A percentile compares a stretch with the other conserved stretches of the same genome.
Conservation (phyloP, 768 basidiomycete species). For the Phylloporus sp. region DNA sequence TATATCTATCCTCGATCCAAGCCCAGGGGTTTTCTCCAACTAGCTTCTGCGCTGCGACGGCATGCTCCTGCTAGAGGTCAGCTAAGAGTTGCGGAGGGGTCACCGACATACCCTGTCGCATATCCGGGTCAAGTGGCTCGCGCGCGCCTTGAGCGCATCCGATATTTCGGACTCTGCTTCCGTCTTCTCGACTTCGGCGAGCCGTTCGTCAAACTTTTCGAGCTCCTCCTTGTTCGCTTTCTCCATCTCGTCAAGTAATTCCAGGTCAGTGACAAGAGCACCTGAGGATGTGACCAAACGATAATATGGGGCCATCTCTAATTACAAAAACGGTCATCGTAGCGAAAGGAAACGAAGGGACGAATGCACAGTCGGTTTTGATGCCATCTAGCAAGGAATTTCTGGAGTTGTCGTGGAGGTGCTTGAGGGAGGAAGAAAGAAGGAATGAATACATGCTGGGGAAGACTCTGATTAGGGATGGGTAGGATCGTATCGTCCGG, state of each 20-base stretch:
- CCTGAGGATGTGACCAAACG: conserved; percentile 48
- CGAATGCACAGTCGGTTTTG: conserved; percentile 66
- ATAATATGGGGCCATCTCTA: conserved; percentile 91
- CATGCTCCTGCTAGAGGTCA: conserved; percentile 53
- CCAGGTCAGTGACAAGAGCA: conserved; percentile 39
- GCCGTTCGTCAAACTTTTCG: conserved; percentile 64
- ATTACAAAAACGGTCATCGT: neutral
- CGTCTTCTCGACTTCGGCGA: conserved; percentile 83
- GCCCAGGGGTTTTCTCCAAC: conserved; percentile 92
- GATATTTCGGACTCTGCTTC: conserved; percentile 93
- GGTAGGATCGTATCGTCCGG: conserved; percentile 81
- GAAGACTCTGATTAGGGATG: conserved; percentile 78
- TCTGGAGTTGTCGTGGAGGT: conserved; percentile 65
- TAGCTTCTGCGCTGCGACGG: conserved; percentile 72
- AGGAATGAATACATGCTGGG: conserved; percentile 79
- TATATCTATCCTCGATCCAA: conserved; percentile 92
- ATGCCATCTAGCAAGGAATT: conserved; percentile 66
- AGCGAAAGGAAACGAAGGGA: neutral
- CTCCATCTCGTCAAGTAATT: conserved; percentile 24
- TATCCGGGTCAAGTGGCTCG: conserved; percentile 81
- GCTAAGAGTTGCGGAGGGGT: neutral
- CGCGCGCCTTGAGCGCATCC: conserved; percentile 78
- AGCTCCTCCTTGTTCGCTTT: conserved; percentile 70
- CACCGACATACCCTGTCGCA: conserved; percentile 62
- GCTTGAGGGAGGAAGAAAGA: conserved; percentile 51